These are phyloP conservation scores for Vairimorpha necatrix DNA, from an alignment of 371 early-diverging fungal genomes.

Conservation along the genomic window DNA sequence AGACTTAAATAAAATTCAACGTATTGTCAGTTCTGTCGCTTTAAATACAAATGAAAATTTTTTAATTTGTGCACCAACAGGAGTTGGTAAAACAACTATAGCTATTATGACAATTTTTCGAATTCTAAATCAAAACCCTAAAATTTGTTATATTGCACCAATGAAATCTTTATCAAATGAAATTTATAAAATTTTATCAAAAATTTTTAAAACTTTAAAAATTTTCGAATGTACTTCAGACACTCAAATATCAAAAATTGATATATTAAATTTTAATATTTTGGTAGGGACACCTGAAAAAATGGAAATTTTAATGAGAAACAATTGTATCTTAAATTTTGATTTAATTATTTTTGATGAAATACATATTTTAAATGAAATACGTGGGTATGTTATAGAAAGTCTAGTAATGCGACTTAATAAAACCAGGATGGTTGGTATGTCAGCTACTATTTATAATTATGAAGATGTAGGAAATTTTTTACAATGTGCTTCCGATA, in stretches of 20 bases:
- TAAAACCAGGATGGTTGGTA: constrained; percentile 35
- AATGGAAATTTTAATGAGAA: constrained; percentile 39
- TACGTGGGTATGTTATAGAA: constrained; percentile 35
- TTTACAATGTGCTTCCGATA: constrained; percentile 26
- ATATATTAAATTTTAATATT: constrained; percentile 24
- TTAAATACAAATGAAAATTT: constrained; percentile 36
- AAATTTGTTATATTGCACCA: constrained; percentile 36
- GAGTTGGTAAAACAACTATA: constrained; percentile 46
- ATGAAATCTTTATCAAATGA: constrained; percentile 37
- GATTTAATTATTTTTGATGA: constrained; percentile 45
- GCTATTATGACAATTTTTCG: constrained; percentile 33
- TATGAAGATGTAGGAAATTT: constrained; percentile 41
- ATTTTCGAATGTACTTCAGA: constrained; percentile 26
- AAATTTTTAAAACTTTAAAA: constrained; percentile 8
- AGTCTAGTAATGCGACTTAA: constrained; percentile 26
- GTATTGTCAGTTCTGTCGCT: constrained; percentile 5
- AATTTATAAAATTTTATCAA: constrained; percentile 9
- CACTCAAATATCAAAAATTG: constrained; percentile 14
- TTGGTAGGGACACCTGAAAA: constrained; percentile 52
- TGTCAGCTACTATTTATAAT: constrained; percentile 50
- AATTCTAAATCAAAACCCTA: background rate
- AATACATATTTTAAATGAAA: constrained; percentile 42
- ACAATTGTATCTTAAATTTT: constrained; percentile 17
- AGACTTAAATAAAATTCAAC: constrained; percentile 37
- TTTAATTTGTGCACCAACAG: constrained; percentile 50